Base-by-base conservation (phyloP, 805 yeast species). In the Schwanniomyces vanrijiae region DNA sequence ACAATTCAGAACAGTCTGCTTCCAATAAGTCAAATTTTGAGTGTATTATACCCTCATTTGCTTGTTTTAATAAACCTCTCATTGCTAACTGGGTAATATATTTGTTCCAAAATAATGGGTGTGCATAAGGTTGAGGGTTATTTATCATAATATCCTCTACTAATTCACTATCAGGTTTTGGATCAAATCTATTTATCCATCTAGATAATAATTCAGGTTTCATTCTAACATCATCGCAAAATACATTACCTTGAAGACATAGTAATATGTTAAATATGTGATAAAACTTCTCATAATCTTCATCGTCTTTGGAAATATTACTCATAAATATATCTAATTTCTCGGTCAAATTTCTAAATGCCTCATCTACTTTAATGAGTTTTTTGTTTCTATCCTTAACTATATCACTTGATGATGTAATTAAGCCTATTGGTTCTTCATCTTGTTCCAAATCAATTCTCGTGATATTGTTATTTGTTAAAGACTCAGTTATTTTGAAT, bases 101-200 rank as follows among this genome's bases (percentile, higher is more conserved):
- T 24, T 71, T 60, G n/a, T 71, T 77, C 90, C 90, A 87, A 55
- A 87, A 87, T 37, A 66, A 66, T 2, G 78, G 71, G 53, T 75
- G 82, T 45, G 59, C 56, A 59, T 72, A 79, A 7, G 82, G 83
- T 40, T 60, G 66, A 1, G 73, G 77, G 18, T 64, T 66, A 26
- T 60, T 58, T 55, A 76, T 64, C 74, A 73, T 68, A 8, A 77
- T 77, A 38, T 63, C 70, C 44, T 80, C 77, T 3, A 78, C 69
- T 26, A 78, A 62, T 22, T 75, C 79, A 16, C 71, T 70, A 48
- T 76, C 81, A 1, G 91, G 91, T 53, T 80, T 79, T 4, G 84
- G 82, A 59, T 86, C 88, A 25, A 84, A 82, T 46, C 81, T 73
- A 58, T 87, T 87, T 21, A 84, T 71, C 94, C 94, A 87, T 41